Base-by-base conservation (phyloP, 305 asterid species). In the Fraxinus baroniana region DNA sequence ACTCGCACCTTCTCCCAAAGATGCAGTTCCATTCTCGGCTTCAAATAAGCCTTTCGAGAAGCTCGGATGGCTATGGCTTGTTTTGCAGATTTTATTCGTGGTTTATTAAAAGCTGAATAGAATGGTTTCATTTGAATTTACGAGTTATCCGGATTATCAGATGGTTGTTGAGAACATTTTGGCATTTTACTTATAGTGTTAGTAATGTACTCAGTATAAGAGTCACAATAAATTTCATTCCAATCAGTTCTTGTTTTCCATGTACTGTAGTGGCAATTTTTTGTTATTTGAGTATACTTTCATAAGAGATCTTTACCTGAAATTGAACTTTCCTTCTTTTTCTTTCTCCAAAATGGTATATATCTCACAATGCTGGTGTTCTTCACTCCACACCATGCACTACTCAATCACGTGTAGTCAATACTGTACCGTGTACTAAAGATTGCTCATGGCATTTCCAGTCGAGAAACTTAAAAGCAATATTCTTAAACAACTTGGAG, bases 1-100 rank as follows among this genome's bases (percentile, higher is more conserved):
- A 26, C 94, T 94, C 5, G 78, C 94, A 28, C 93, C 92, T 71
- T 85, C 97, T 66, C 92, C 93, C 2, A 52, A 17, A 6, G 88
- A 85, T 62, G 91, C 92, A 1, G 72, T 90, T 73, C 35, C 82
- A 0, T 77, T 4, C 0, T 39, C 41, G 57, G 70, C 46, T 36
- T 84, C 73, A 5, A 55, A 20, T 72, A 57, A 77, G 79, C 79
- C 57, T 83, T 52, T 83, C 39, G 35, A 57, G 39, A 83, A 79
- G 60, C 71, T 84, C 73, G 86, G 87, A 66, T 83, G 68, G 76
- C 64, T 74, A 35, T 80, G 36, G 78, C 82, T 86, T 62, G 77
- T 82, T 41, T 81, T 82, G 66, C 87, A 71, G 76, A 79, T 79
- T 30, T 28, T 70, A 28, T 30, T 12, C 75, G 4, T 70, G 18